A percentile compares a stretch with the other conserved stretches of the same genome.
Conservation (phyloP, 495 filamentous ascomycete species). For the Pseudotulostoma volvatum region DNA sequence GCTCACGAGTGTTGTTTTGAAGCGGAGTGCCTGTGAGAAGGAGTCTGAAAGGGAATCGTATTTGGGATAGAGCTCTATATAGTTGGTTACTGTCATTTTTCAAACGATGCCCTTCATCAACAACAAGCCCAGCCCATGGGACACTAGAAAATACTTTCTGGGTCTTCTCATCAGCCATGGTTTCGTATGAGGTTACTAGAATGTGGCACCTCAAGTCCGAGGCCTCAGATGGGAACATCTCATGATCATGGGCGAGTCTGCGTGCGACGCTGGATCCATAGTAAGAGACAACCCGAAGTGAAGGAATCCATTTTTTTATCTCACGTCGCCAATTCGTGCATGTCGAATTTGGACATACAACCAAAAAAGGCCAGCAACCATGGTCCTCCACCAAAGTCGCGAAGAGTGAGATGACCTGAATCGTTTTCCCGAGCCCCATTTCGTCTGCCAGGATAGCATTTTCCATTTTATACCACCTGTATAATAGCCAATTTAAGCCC, state of each 20-base stretch:
- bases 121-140: constrained; percentile 75
- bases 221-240: constrained; percentile 57
- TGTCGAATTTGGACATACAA: constrained; percentile 88
- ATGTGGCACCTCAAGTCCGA: constrained; percentile 65
- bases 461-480: constrained; percentile 61
- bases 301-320: constrained; percentile 85
- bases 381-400: constrained; percentile 65
- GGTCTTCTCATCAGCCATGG: constrained; percentile 52
- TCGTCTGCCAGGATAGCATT: constrained; percentile 96
- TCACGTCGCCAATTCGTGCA: constrained; percentile 95
- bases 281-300: constrained; percentile 75
- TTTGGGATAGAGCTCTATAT: constrained; percentile 51
- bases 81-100: constrained; percentile 83
- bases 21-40: constrained; percentile 82
- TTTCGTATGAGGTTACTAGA: constrained; percentile 88
- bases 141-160: constrained; percentile 44
- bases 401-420: constrained; percentile 79
- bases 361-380: constrained; percentile 76
- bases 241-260: constrained; percentile 52
- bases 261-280: constrained; percentile 60
- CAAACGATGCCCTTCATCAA: constrained; percentile 91
- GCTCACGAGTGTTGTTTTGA: constrained; percentile 85
- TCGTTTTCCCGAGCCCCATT: constrained; percentile 97
- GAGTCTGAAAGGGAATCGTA: constrained; percentile 64
- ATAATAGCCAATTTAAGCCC: constrained; percentile 93